Percentiles rank a stretch among this genome's conserved stretches.
phyloP scores from a whole-genome alignment of 129 eudicot species.

The Saussurea involucrata region DNA sequence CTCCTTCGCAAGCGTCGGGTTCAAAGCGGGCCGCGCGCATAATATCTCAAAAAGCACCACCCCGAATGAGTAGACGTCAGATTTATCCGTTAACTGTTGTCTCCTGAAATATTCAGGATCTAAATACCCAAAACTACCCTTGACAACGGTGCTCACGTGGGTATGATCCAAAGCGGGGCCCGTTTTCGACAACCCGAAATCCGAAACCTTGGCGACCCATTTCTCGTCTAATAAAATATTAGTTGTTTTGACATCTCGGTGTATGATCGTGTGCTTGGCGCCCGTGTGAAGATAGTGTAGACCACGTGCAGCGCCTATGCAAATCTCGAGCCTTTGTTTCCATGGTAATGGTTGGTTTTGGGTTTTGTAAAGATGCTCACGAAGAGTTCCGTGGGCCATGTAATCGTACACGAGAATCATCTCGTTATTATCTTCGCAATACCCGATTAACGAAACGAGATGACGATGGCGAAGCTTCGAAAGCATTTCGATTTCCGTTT shows the following conservation, averaged over 20 bases:
- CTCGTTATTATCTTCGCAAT: conserved; percentile 86
- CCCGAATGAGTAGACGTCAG: conserved; percentile 89
- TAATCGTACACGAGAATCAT: conserved; percentile 91
- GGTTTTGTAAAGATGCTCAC: conserved; percentile 92
- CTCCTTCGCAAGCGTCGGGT: conserved; percentile 86
- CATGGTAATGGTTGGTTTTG: conserved; percentile 89
- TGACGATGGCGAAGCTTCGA: conserved; percentile 95
- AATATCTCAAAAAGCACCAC: conserved; percentile 85
- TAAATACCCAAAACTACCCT: conserved; percentile 89
- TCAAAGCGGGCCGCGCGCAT: conserved; percentile 92
- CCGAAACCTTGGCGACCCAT: conserved; percentile 95
- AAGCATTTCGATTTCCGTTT: conserved; percentile 93
- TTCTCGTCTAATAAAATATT: conserved; percentile 85
- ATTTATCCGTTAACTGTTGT: conserved; percentile 88
- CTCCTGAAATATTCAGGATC: conserved; percentile 88
- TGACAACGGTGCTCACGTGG: conserved; percentile 91
- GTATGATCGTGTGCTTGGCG: conserved; percentile 89
- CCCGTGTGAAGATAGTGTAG: conserved; percentile 96
- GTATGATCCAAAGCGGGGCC: conserved; percentile 91
- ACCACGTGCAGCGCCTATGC: conserved; percentile 97
- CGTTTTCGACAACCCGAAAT: conserved; percentile 86
- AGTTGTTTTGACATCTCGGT: conserved; percentile 92
- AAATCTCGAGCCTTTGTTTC: conserved; percentile 93
- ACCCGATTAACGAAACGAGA: conserved; percentile 84
- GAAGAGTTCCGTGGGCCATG: conserved; percentile 96